These are phyloP conservation scores for Microglena sp. DNA, from an alignment of 139 green algal genomes.

Conservation along the genomic window DNA sequence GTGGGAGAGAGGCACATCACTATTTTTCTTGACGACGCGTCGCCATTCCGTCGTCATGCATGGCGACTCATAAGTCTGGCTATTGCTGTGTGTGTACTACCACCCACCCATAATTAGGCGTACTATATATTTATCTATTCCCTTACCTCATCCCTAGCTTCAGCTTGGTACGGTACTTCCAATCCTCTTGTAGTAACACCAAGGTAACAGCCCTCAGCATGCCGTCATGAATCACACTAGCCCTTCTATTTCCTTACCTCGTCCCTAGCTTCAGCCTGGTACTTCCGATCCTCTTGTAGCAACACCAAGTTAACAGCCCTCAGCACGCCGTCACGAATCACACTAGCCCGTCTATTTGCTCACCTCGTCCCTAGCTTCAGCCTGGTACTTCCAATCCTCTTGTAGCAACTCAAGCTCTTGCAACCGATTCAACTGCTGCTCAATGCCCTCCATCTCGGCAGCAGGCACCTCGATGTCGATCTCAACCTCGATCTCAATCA, in stretches of 20 bases:
- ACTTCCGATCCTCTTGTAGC: slow-evolving; percentile 59
- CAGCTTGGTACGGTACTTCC: slow-evolving; percentile 48
- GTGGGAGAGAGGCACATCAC: too few species aligned
- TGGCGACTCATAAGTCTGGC: too few species aligned
- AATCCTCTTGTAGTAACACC: slow-evolving; percentile 65
- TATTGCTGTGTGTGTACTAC: too few species aligned
- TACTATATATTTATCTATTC: too few species aligned
- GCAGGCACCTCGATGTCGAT: slow-evolving; percentile 69
- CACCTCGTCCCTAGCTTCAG: slow-evolving; percentile 74
- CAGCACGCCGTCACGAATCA: too few species aligned
- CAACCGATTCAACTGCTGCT: slow-evolving; percentile 60
- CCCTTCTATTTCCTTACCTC: slow-evolving; percentile 50
- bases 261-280: slow-evolving; percentile 63
- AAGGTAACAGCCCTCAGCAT: slow-evolving; percentile 63
- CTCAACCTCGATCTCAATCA: slow-evolving; percentile 89
- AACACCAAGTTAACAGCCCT: slow-evolving; percentile 64
- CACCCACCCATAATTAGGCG: too few species aligned
- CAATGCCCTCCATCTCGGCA: slow-evolving; percentile 61
- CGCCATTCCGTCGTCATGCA: too few species aligned
- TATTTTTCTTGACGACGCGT: too few species aligned
- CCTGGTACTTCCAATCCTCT: slow-evolving; percentile 60
- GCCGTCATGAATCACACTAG: too few species aligned
- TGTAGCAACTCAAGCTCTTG: slow-evolving; percentile 70
- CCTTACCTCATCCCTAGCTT: slow-evolving; percentile 67
- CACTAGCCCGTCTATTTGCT: background rate